Evolutionary conservation across 768 basidiomycete genomes (phyloP).

Genomic region (Lactarius vividus): DNA sequence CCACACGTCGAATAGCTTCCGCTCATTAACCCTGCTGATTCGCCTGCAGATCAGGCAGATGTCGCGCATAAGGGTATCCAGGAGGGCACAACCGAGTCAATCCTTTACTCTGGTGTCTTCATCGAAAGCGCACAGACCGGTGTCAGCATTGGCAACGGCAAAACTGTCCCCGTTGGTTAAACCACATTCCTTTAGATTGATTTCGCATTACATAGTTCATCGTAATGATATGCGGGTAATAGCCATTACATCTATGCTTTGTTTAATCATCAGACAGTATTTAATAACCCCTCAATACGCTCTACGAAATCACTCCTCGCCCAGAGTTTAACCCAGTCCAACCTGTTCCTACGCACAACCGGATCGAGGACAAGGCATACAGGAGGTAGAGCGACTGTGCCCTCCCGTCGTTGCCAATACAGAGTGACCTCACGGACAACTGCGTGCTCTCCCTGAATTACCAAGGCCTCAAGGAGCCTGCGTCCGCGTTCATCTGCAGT

Average conservation of each 20-base stretch:
- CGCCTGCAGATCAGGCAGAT: conserved; percentile 47
- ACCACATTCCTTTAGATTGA: neutral
- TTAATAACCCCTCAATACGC: conserved; percentile 29
- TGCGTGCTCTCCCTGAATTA: conserved; percentile 47
- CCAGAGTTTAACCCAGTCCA: conserved; percentile 30
- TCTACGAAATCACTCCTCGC: conserved; percentile 28
- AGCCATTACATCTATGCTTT: neutral
- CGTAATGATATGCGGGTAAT: neutral
- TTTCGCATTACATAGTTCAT: neutral
- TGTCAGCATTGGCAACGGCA: conserved; percentile 38
- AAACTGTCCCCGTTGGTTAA: neutral
- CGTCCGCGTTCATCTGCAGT: conserved; percentile 36
- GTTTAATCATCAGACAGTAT: neutral
- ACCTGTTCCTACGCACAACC: conserved; percentile 24
- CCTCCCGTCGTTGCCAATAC: conserved; percentile 51
- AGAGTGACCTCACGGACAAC: conserved; percentile 51
- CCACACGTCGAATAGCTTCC: conserved; percentile 43
- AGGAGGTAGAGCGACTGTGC: conserved; percentile 45
- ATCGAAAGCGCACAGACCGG: conserved; percentile 39
- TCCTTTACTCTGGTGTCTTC: conserved; percentile 59
- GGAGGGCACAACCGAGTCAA: conserved; percentile 52
- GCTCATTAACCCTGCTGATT: conserved; percentile 46
- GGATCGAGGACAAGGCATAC: conserved; percentile 44
- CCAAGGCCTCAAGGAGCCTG: conserved; percentile 51
- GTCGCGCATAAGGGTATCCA: conserved; percentile 60